Evolutionary conservation across 2,329 filamentous ascomycete genomes (phyloP).

Genomic region (Botrytis elliptica): DNA sequence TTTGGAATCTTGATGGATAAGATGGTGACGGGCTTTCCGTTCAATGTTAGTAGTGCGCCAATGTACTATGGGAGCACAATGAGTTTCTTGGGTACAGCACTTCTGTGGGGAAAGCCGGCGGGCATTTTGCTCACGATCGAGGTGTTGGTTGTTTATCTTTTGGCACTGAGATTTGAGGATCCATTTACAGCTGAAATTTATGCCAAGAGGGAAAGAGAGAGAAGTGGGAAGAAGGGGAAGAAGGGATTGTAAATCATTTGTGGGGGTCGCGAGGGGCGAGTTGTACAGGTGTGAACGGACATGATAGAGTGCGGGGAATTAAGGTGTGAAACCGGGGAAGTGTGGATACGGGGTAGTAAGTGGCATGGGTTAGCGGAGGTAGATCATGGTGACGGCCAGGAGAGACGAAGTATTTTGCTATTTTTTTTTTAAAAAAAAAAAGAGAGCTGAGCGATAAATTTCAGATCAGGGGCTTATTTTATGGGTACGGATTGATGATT

Average conservation of each 20-base stretch:
- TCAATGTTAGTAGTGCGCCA: constrained; percentile 84
- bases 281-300: not conserved
- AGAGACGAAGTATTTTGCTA: not conserved
- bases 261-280: not conserved
- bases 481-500: constrained; percentile 4
- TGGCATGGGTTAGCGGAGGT: not conserved
- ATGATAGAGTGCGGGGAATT: not conserved
- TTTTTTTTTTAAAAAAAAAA: too few species aligned
- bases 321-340: constrained; percentile 10
- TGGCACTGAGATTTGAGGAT: constrained; percentile 85
- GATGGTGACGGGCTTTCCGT: constrained; percentile 92
- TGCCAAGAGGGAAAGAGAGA: constrained; percentile 71
- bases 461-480: not conserved
- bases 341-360: constrained; percentile 1
- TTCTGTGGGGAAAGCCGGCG: constrained; percentile 84
- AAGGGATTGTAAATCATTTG: constrained; percentile 30
- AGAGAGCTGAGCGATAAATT: constrained; percentile 1
- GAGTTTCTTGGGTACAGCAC: constrained; percentile 84
- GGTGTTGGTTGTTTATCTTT: constrained; percentile 74
- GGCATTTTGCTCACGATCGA: constrained; percentile 73
- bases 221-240: constrained; percentile 38
- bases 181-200: constrained; percentile 95
- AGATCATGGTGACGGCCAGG: not conserved
- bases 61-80: constrained; percentile 97
- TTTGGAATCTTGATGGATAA: constrained; percentile 97